Percentiles rank a stretch among this genome's conserved stretches.
These are phyloP conservation scores for Cicer pinnatifidum DNA, from an alignment of 306 rosid species.

Conservation along the genomic window DNA sequence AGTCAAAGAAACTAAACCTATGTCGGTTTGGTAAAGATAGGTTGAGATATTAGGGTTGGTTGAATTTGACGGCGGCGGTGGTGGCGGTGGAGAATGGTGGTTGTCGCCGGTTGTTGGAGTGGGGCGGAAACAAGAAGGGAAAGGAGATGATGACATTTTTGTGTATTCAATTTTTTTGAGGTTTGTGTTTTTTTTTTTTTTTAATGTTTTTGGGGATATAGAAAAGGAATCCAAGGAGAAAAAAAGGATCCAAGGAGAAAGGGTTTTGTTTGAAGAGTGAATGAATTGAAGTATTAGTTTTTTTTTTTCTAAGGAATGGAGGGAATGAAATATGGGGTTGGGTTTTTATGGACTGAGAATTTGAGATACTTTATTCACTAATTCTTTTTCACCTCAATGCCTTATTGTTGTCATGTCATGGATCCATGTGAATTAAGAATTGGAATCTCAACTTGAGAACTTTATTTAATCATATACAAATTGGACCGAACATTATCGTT, in stretches of 20 bases:
- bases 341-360: not conserved
- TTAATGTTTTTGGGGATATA: not conserved
- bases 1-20: constrained; percentile 70
- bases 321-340: not conserved
- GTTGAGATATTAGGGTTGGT: constrained; percentile 75
- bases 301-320: too few relatives aligned
- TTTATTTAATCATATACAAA: too few relatives aligned
- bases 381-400: too few relatives aligned
- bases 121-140: constrained; percentile 71
- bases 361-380: too few relatives aligned
- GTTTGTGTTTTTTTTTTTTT: not conserved
- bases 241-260: constrained; percentile 8
- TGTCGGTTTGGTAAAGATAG: constrained; percentile 74
- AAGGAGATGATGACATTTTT: constrained; percentile 54
- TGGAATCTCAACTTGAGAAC: too few relatives aligned
- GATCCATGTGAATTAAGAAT: too few relatives aligned
- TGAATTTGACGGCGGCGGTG: constrained; percentile 53
- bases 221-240: constrained; percentile 11
- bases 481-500: too few relatives aligned
- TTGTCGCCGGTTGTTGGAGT: constrained; percentile 40
- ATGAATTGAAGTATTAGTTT: not conserved
- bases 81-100: constrained; percentile 28
- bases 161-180: not conserved
- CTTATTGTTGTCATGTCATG: too few relatives aligned
- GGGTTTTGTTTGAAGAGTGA: not conserved